Base-by-base conservation (phyloP, 768 basidiomycete species). In the Podaxis mareebaensis region DNA sequence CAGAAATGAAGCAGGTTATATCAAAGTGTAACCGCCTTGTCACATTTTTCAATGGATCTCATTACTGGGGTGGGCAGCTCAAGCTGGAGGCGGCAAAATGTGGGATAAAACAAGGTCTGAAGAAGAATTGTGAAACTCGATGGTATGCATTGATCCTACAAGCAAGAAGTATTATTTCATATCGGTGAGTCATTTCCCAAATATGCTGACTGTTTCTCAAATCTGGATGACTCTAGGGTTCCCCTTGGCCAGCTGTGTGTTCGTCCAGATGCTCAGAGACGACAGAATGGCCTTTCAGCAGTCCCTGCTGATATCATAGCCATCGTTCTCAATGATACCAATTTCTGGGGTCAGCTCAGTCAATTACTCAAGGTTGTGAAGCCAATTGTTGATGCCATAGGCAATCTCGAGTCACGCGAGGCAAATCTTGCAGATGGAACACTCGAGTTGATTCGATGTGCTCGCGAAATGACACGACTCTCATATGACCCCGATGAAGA, bases 31-130 rank as follows among this genome's bases (percentile, higher is more conserved):
- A 68, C 0, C 48, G 60, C 3, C 72, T 75, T 33, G 73, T 76
- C 3, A 58, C 71, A 8, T 76, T 75, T 61, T 75, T 76, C 69
- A 71, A 73, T 56, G 28, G 60, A 1, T 76, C 72, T 2, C 75
- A 76, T 53, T 74, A 73, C 61, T 76, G 75, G 73, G 71, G 75
- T 26, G 74, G 73, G 17, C 75, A 76, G 66, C 61, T 76, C 17
- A 24, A 24, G 24, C 24, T 55, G 0, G 55, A 61, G 3, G 74
- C 71, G 0, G 61, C 33, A 28, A 44, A 30, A 30, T 42, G 56
- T 8, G 61, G 64, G 0, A 44, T 72, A 11, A 70, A 58, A 3
- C 66, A 67, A n/a, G 53, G 49, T 15, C 59, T 74, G 3, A 71
- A 75, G 61, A 71, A 59, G 8, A 68, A 73, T 24, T 66, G 54